These are phyloP conservation scores for Ophiostoma ips DNA, from an alignment of 2,329 filamentous ascomycete genomes.

Conservation along the genomic window DNA sequence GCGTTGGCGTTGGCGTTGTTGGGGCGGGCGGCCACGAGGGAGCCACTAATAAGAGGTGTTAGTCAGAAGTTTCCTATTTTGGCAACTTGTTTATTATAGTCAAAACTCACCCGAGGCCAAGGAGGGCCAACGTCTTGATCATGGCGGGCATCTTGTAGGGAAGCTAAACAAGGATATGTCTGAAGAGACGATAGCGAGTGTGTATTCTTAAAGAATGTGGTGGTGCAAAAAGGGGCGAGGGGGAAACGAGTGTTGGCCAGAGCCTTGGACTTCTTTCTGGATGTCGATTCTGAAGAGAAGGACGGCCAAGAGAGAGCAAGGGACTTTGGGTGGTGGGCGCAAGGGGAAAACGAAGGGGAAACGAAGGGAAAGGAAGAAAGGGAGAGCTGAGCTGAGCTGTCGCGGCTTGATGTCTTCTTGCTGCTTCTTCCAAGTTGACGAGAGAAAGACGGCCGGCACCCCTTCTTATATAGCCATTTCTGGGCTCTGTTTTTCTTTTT, in stretches of 20 bases:
- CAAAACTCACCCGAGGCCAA: conserved; percentile 11
- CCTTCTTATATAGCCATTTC: too few relatives aligned
- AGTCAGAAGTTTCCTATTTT: not conserved
- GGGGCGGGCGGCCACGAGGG: conserved; percentile 10
- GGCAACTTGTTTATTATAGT: not conserved
- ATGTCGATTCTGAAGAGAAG: not conserved
- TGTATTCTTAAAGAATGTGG: not conserved
- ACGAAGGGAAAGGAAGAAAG: not conserved
- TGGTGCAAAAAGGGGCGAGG: not conserved
- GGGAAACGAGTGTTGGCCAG: not conserved
- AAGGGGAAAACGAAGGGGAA: not conserved
- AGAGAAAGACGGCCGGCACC: too few relatives aligned
- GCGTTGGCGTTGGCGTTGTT: conserved; percentile 6
- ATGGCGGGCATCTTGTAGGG: not conserved
- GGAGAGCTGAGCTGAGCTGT: not conserved
- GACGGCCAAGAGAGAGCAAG: not conserved
- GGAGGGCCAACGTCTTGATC: conserved; percentile 9
- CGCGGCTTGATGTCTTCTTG: not conserved
- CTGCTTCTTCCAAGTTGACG: not conserved
- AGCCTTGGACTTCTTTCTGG: not conserved
- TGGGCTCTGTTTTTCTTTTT: too few relatives aligned
- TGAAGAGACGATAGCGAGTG: not conserved
- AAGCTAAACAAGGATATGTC: not conserved
- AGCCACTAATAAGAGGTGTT: conserved; percentile 1
- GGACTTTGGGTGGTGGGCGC: not conserved